Conservation (phyloP, 1,139 yeast genomes). For the Kurtzmaniella quercitrusa region DNA sequence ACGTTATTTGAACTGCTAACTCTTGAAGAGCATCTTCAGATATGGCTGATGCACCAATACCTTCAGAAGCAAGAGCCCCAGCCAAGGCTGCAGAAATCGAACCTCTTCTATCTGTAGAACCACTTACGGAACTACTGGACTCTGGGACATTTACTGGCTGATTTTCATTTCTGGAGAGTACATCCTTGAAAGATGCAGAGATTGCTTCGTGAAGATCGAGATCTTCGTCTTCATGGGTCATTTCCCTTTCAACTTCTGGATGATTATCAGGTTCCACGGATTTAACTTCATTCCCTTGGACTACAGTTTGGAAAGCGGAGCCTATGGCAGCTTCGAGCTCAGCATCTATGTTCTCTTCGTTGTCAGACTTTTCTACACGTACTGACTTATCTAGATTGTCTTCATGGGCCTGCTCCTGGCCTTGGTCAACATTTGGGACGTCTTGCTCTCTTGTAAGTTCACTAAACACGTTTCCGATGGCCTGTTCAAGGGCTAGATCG, state of each 20-base stretch:
- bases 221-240: conserved; percentile 5
- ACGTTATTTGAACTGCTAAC: conserved; percentile 30
- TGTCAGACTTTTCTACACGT: not conserved
- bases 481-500: conserved; percentile 17
- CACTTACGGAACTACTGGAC: not conserved
- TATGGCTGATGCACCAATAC: conserved; percentile 5
- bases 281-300: conserved; percentile 2
- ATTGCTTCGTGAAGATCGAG: conserved; percentile 23
- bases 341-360: conserved; percentile 4
- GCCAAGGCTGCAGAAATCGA: not conserved
- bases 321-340: conserved; percentile 18
- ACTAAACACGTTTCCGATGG: conserved; percentile 23
- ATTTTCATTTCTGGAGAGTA: conserved; percentile 11
- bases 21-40: conserved; percentile 26
- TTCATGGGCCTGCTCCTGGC: not conserved
- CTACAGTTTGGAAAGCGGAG: conserved; percentile 14
- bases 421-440: not conserved
- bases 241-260: conserved; percentile 5
- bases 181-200: conserved; percentile 33
- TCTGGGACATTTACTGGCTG: conserved; percentile 4
- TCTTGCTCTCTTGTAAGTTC: conserved; percentile 7
- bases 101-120: not conserved
- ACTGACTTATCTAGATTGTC: too few relatives aligned
- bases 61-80: conserved; percentile 4
- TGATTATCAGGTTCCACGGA: conserved; percentile 3